Percentiles rank a stretch among this genome's conserved stretches.
These are phyloP conservation scores for Solidago caesia DNA, from an alignment of 129 eudicot genomes.

Conservation along the genomic window DNA sequence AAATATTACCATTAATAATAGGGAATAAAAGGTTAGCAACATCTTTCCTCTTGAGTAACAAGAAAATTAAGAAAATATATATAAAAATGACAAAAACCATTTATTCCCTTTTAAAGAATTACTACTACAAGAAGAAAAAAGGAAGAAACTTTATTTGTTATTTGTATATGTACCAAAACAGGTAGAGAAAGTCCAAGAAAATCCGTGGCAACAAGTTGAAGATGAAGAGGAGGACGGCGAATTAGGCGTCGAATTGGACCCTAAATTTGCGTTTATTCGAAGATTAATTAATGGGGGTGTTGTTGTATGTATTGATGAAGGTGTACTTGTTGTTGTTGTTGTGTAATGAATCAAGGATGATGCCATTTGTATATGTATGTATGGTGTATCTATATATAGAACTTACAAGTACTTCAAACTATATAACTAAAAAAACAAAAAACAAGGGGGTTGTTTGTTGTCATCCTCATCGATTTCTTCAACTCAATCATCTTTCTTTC, in stretches of 20 bases:
- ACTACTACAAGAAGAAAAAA: background rate
- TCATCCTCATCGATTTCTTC: too few species aligned
- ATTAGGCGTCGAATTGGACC: constrained; percentile 33
- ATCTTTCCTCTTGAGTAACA: constrained; percentile 30
- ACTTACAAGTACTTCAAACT: too few species aligned
- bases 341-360: too few species aligned
- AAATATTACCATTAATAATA: background rate
- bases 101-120: background rate
- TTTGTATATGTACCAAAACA: constrained; percentile 36
- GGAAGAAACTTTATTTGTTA: background rate
- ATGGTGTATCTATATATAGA: too few species aligned
- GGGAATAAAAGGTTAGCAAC: constrained; percentile 18
- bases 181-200: constrained; percentile 41
- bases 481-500: too few species aligned
- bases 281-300: constrained; percentile 28
- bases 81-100: background rate
- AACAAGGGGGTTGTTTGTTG: too few species aligned
- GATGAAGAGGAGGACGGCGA: constrained; percentile 32
- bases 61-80: constrained; percentile 18
- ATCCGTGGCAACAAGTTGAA: constrained; percentile 29
- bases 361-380: too few species aligned
- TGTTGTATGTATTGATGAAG: background rate
- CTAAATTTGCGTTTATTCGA: constrained; percentile 32
- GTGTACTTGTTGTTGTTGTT: too few species aligned
- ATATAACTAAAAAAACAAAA: too few species aligned